Evolutionary conservation across 192 early-diverging fungal genomes (phyloP).

Genomic region (Chytriomyces confervae): DNA sequence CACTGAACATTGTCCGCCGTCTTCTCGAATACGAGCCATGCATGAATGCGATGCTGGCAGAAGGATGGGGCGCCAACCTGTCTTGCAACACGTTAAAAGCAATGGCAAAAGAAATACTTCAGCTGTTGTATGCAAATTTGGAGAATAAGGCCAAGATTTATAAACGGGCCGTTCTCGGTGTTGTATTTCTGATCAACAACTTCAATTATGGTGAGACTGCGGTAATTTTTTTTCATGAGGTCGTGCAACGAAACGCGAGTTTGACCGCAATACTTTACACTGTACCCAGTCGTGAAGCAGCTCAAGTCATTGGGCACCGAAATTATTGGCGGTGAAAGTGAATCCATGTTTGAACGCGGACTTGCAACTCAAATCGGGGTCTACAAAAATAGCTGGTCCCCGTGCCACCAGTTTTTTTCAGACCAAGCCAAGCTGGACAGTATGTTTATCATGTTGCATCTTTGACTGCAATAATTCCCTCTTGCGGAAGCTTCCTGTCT

Average conservation of each 20-base stretch:
- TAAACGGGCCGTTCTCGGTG: conserved; percentile 68
- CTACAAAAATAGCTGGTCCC: conserved; percentile 71
- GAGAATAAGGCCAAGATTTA: conserved; percentile 74
- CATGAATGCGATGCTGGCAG: conserved; percentile 46
- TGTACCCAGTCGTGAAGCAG: conserved; percentile 59
- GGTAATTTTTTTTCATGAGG: not conserved
- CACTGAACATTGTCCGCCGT: conserved; percentile 54
- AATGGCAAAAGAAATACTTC: conserved; percentile 47
- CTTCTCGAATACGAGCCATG: conserved; percentile 48
- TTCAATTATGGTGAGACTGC: conserved; percentile 62
- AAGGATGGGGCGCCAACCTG: conserved; percentile 21
- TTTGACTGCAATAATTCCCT: not conserved
- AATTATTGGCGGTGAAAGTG: conserved; percentile 56
- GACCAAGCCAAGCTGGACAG: conserved; percentile 73
- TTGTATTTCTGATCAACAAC: conserved; percentile 84
- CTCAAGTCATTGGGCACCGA: conserved; percentile 57
- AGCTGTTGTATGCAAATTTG: conserved; percentile 62
- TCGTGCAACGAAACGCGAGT: not conserved
- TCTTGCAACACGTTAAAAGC: conserved; percentile 10
- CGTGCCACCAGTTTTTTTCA: conserved; percentile 74
- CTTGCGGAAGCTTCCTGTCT: not conserved
- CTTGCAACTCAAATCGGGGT: conserved; percentile 56
- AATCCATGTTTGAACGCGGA: conserved; percentile 59
- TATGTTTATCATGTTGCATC: not conserved
- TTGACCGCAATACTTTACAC: not conserved